Conservation (phyloP, 345 rosid genomes). For the Firmiana major region DNA sequence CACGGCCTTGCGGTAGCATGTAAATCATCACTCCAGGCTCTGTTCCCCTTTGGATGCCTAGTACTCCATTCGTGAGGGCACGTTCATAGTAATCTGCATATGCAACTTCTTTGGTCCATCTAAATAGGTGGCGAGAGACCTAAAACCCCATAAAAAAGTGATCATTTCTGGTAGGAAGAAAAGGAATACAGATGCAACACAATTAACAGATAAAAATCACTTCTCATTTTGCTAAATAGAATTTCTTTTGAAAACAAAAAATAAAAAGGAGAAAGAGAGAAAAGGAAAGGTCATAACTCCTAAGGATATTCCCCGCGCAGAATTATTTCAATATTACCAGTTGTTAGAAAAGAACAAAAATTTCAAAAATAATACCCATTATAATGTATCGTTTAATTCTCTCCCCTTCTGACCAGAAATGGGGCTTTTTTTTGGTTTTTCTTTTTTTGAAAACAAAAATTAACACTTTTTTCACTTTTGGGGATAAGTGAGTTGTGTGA, state of each 20-base stretch:
- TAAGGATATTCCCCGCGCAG: background rate
- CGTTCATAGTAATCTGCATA: conserved; percentile 96
- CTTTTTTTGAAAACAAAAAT: too few species aligned
- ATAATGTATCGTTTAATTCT: too few species aligned
- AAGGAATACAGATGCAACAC: background rate
- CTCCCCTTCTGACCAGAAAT: too few species aligned
- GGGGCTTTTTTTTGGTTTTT: too few species aligned
- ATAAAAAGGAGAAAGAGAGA: too few species aligned
- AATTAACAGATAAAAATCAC: background rate
- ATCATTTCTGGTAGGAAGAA: background rate
- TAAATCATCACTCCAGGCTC: conserved; percentile 93
- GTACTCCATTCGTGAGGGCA: conserved; percentile 83
- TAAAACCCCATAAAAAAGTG: conserved; percentile 15
- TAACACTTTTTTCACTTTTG: too few species aligned
- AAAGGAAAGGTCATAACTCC: background rate
- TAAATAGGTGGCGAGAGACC: conserved; percentile 86
- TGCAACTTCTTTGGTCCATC: conserved; percentile 86
- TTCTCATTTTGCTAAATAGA: background rate
- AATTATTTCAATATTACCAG: background rate
- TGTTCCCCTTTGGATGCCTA: conserved; percentile 83
- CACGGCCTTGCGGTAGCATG: conserved; percentile 82
- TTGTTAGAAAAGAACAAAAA: too few species aligned
- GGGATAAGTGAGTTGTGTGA: too few species aligned
- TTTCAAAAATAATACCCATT: too few species aligned
- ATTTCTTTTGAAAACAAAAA: background rate